These are phyloP conservation scores for Cryptomeria japonica DNA, from an alignment of 75 land plant genomes.

Conservation along the genomic window DNA sequence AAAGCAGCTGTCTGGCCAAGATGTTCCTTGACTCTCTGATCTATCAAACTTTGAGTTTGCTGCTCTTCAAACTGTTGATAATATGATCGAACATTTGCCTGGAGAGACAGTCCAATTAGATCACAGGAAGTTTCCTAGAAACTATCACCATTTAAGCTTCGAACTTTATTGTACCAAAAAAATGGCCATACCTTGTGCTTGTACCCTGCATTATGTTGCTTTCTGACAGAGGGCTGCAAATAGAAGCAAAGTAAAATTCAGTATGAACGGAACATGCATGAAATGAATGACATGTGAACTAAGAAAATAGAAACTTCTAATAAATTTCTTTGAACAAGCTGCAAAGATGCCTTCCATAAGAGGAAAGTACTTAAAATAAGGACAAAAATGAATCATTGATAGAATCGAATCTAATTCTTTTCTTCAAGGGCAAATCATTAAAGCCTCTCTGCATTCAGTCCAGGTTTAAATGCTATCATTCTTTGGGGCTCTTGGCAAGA, in stretches of 20 bases:
- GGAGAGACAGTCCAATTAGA: neutral
- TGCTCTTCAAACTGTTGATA: constrained; percentile 99
- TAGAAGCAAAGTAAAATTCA: neutral
- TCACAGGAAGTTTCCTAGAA: neutral
- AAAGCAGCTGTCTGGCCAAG: constrained; percentile 81
- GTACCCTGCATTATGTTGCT: constrained; percentile 97
- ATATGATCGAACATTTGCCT: constrained; percentile 94
- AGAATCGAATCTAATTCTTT: neutral
- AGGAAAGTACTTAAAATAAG: neutral
- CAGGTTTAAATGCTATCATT: neutral
- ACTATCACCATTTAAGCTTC: neutral
- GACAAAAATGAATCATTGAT: neutral
- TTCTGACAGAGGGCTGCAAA: constrained; percentile 95
- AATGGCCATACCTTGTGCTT: constrained; percentile 84
- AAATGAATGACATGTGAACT: neutral
- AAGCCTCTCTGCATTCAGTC: neutral
- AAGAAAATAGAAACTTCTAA: neutral
- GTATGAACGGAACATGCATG: neutral
- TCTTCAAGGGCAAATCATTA: neutral
- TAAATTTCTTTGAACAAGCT: neutral
- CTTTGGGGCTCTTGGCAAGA: neutral
- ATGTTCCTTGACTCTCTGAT: constrained; percentile 96
- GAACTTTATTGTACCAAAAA: neutral
- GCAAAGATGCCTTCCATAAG: neutral
- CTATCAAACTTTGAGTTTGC: constrained; percentile 95